Percentiles rank a stretch among this genome's conserved stretches.
Evolutionary conservation across 2,329 filamentous ascomycete genomes (phyloP).

Genomic region (Aspergillus hiratsukae): DNA sequence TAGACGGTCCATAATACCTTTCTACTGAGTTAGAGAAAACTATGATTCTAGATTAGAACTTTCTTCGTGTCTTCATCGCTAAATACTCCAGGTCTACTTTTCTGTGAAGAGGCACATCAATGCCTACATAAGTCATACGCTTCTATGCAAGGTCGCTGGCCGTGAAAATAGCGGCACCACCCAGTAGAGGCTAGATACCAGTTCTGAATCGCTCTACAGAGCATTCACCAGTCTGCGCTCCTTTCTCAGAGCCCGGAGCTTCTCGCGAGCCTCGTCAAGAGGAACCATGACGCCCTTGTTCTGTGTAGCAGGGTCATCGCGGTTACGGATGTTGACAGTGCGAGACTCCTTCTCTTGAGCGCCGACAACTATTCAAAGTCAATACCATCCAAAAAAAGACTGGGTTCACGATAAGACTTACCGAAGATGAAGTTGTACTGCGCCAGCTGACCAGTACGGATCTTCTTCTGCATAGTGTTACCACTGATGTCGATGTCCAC

Average conservation of each 20-base stretch:
- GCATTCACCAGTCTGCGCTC: slow-evolving; percentile 41
- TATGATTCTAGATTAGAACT: background rate
- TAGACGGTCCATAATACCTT: background rate
- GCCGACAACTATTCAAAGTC: slow-evolving; percentile 50
- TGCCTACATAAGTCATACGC: slow-evolving; percentile 1
- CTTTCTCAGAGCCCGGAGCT: slow-evolving; percentile 47
- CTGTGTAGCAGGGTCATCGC: slow-evolving; percentile 59
- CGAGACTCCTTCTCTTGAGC: slow-evolving; percentile 57
- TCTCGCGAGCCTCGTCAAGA: slow-evolving; percentile 54
- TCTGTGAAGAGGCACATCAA: background rate
- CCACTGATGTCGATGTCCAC: slow-evolving; percentile 47
- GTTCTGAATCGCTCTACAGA: slow-evolving; percentile 22
- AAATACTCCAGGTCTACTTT: background rate
- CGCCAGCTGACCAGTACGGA: slow-evolving; percentile 44
- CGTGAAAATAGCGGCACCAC: slow-evolving; percentile 4
- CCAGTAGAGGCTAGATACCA: slow-evolving; percentile 2
- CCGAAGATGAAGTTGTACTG: slow-evolving; percentile 52
- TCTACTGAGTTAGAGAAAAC: too few relatives aligned
- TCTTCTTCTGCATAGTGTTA: slow-evolving; percentile 51
- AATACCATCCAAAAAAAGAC: slow-evolving; percentile 6
- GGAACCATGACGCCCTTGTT: slow-evolving; percentile 59
- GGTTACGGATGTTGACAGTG: slow-evolving; percentile 61
- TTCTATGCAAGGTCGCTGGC: background rate
- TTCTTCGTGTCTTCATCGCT: slow-evolving; percentile 3
- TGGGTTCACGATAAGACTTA: slow-evolving; percentile 22